Base-by-base conservation (phyloP, 805 yeast genomes). In the Lipomyces chichibuensis region DNA sequence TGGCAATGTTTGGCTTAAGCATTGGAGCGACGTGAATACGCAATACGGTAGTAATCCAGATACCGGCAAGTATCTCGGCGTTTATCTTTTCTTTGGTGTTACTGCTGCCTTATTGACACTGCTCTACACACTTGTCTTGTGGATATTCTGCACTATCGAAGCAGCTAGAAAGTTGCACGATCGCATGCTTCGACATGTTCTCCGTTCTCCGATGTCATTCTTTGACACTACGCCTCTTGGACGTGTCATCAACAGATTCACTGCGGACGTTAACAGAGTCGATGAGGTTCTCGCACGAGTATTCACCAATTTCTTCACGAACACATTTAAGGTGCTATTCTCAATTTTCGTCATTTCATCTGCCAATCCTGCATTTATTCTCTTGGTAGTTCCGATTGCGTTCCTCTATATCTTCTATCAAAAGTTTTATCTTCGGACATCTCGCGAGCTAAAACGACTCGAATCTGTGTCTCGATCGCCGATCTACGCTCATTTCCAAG, bases 171-270 rank as follows among this genome's bases (percentile, higher is more conserved):
- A 81, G 64, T 72, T 80, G 33, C 98, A 93, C 77, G 84, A 87
- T 66, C 77, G 79, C n/a, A 92, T 93, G 97, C 86, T 92, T 3
- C 77, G 78, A 23, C 77, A 84, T 62, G 95, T 93, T 9, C 78
- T 93, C 67, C 83, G 93, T 70, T 95, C 97, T 0, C 97, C 97
- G 69, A 93, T 93, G 98, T 84, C 91, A 37, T 93, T 93, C 76
- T 93, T 93, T 76, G 98, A 93, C 78, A 91, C 97, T 1, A 93
- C 98, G 0, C 98, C 98, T 63, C 86, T 92, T 69, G 98, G 98
- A 43, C 84, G 98, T 79, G 86, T 93, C 66, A 81, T 92, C 77
- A 93, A 93, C 80, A 83, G 98, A 77, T 93, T 93, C 75, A 91
- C 97, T 1, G 91, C 87, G 76, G 98, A 93, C 81, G 86, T 93